Conservation (phyloP, 2,329 filamentous ascomycete genomes). For the Paracoccidioides lutzii region DNA sequence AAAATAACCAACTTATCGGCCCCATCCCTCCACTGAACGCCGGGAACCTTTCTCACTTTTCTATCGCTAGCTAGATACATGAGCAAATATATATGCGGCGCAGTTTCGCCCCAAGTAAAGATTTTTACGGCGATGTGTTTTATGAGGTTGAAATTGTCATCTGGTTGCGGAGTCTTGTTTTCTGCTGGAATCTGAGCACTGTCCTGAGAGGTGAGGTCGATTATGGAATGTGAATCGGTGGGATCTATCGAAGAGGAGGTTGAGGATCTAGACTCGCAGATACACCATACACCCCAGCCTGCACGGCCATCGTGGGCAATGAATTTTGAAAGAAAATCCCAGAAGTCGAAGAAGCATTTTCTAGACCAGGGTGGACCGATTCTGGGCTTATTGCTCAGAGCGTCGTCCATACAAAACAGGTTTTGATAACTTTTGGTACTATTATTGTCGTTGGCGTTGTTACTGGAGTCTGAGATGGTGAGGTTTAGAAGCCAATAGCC, state of each 20-base stretch:
- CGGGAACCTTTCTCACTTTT: conserved; percentile 41
- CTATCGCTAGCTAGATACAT: conserved; percentile 60
- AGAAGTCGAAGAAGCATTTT: conserved; percentile 27
- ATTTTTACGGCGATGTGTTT: conserved; percentile 42
- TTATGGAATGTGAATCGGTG: neutral
- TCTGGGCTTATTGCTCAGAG: neutral
- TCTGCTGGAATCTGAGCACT: neutral
- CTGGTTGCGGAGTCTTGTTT: neutral
- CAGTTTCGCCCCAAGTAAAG: conserved; percentile 67
- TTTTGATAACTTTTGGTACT: conserved; percentile 27
- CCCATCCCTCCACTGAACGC: conserved; percentile 54
- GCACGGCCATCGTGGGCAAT: conserved; percentile 27
- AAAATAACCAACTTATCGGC: conserved; percentile 45
- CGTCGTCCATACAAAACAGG: too few species aligned
- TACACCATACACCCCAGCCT: conserved; percentile 36
- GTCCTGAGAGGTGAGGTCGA: neutral
- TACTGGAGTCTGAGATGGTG: conserved; percentile 45
- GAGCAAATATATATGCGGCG: conserved; percentile 59
- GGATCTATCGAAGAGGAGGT: neutral
- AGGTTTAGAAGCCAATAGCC: conserved; percentile 63
- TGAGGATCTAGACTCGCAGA: conserved; percentile 15
- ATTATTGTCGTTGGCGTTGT: conserved; percentile 47
- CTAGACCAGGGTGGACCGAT: conserved; percentile 20
- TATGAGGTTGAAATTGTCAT: neutral
- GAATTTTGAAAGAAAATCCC: conserved; percentile 28